Conservation (phyloP, 2,329 filamentous ascomycete genomes). For the Talaromyces sp. region DNA sequence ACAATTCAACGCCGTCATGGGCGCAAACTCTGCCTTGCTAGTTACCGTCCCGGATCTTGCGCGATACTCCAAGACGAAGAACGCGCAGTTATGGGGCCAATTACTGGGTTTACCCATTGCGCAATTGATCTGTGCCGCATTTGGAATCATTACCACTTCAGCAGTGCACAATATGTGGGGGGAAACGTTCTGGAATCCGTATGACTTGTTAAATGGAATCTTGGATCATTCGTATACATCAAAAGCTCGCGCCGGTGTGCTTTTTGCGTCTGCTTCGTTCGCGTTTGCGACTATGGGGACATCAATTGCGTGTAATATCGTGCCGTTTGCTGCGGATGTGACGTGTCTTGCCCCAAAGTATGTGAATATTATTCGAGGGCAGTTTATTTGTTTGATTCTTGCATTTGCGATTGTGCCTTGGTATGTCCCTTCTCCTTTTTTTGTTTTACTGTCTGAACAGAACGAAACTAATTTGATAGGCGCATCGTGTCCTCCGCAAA, state of each 20-base stretch:
- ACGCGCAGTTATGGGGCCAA: conserved; percentile 33
- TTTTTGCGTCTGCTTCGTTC: conserved; percentile 29
- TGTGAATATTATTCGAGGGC: conserved; percentile 33
- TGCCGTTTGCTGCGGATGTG: conserved; percentile 36
- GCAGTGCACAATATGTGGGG: conserved; percentile 35
- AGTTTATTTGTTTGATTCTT: conserved; percentile 32
- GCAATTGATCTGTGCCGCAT: conserved; percentile 24
- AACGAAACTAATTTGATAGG: conserved; percentile 14
- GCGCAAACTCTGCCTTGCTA: conserved; percentile 34
- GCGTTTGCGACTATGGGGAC: conserved; percentile 25
- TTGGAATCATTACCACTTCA: conserved; percentile 26
- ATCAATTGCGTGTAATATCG: conserved; percentile 28
- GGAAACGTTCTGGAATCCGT: conserved; percentile 39
- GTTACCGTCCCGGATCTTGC: conserved; percentile 40
- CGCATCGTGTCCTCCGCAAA: conserved; percentile 24
- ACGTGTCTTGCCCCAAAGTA: conserved; percentile 32
- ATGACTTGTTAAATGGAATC: conserved; percentile 37
- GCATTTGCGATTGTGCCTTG: conserved; percentile 33
- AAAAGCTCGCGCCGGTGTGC: conserved; percentile 31
- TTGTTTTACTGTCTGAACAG: too few relatives aligned
- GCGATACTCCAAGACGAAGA: conserved; percentile 33
- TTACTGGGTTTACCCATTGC: conserved; percentile 21
- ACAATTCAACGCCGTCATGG: conserved; percentile 41
- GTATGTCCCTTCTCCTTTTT: conserved; percentile 23
- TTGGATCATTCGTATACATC: conserved; percentile 36